Evolutionary conservation across 163 green algal genomes (phyloP).

Genomic region (Chlorella variabilis): DNA sequence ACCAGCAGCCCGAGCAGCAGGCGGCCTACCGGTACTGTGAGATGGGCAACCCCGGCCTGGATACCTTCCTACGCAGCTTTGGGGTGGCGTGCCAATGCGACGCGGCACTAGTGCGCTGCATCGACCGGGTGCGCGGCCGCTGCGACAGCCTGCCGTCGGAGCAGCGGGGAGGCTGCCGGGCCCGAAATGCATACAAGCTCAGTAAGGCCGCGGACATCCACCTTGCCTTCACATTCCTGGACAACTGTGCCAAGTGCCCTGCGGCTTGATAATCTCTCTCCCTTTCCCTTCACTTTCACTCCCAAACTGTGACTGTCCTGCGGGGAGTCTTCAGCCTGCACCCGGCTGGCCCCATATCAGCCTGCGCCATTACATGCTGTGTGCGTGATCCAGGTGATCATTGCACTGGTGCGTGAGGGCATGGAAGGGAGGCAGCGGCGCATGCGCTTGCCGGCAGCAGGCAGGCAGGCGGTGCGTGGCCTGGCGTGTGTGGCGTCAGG

Average conservation of each 20-base stretch:
- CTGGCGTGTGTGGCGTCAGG: no score
- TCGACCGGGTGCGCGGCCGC: not conserved
- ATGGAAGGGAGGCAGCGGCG: no score
- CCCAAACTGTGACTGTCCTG: no score
- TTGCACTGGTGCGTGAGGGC: no score
- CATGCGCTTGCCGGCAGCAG: no score
- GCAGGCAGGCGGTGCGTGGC: no score
- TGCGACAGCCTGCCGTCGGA: not conserved
- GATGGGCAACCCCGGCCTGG: not conserved
- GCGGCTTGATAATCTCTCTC: no score
- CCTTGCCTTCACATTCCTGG: not conserved
- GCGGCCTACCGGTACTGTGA: not conserved
- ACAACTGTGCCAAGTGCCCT: not conserved
- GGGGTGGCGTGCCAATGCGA: not conserved
- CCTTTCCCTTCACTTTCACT: no score
- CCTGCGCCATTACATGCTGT: no score
- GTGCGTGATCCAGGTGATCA: no score
- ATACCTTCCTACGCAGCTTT: not conserved
- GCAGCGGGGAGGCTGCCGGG: not conserved
- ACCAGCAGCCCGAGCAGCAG: not conserved
- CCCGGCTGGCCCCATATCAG: no score
- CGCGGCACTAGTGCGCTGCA: not conserved
- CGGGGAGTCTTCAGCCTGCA: no score
- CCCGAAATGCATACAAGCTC: not conserved
- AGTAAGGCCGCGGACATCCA: not conserved